Evolutionary conservation across 768 basidiomycete species (phyloP), one percentile per base, ranked within the genome.

Genomic region (Suillus sp.): DNA sequence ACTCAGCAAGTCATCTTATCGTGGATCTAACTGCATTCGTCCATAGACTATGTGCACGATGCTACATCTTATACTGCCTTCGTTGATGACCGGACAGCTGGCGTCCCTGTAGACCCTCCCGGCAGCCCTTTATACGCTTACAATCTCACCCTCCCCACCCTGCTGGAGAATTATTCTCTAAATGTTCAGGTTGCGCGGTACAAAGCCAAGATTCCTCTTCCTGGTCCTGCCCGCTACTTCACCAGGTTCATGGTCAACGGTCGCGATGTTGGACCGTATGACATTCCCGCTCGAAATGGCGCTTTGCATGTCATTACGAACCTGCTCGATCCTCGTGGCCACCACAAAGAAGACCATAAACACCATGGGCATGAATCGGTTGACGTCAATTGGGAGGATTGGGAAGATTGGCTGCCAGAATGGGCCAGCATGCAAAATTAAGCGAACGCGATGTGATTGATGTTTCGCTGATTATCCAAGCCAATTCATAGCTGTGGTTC

Each of bases 221-320:
- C 80, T 30, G 73, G 77, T 38, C 74, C 74, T 22, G 65, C 75
- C 34, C 62, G 65, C 5, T 75, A 74, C 47, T 65, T 76, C 50
- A 84, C 81, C 10, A 74, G 72, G 60, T 65, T 84, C 40, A 71
- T 69, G 48, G 81, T 80, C 53, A 80, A 84, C 50, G 76, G 78
- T 16, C 74, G 71, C 14, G 59, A 59, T 4, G 82, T 83, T 34
- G 65, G 68, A 30, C 64, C 79, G 9, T 71, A 78, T 37, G 87
- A 89, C 67, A 71, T 84, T 22, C 80, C 82, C 4, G 78, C 80
- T 10, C 73, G 83, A 35, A 88, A 89, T 67, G 88, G 86, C 37
- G 88, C 82, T 27, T 72, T 84, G 37, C 87, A 89, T 69, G 76
- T 82, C 47, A 68, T 85, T 53, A 68, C 74, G 53, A 69, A 68